Conservation (phyloP, 2,329 filamentous ascomycete species). For the Pseudocercospora vitis region DNA sequence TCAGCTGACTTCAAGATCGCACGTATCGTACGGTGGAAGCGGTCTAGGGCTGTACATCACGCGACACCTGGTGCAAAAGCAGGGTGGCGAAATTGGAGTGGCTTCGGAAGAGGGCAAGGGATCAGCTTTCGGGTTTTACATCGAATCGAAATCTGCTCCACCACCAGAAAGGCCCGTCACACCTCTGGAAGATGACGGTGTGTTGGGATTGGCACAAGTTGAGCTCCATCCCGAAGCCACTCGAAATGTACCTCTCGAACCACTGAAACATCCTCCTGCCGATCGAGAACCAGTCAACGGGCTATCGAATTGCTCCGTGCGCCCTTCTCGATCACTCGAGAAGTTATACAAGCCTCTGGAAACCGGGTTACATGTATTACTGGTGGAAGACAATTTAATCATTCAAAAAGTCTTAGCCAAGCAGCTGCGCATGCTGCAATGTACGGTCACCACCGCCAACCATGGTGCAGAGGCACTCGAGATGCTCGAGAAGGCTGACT, state of each 20-base stretch:
- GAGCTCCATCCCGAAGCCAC: background rate
- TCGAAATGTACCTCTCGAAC: too few species aligned
- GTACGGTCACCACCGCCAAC: slow-evolving; percentile 27
- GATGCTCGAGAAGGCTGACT: slow-evolving; percentile 21
- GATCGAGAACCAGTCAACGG: too few species aligned
- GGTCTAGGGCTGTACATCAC: slow-evolving; percentile 71
- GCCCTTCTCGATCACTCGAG: too few species aligned
- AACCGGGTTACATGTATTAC: slow-evolving; percentile 12
- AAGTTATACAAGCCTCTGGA: background rate
- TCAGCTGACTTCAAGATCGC: slow-evolving; percentile 65
- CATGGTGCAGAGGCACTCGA: slow-evolving; percentile 30
- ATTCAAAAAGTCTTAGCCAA: slow-evolving; percentile 30
- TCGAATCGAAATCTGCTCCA: slow-evolving; percentile 45
- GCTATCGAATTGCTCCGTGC: too few species aligned
- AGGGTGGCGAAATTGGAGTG: slow-evolving; percentile 68
- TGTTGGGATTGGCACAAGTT: too few species aligned
- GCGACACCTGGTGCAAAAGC: slow-evolving; percentile 65
- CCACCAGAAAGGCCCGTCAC: background rate
- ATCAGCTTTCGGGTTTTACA: slow-evolving; percentile 67
- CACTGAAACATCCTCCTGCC: background rate
- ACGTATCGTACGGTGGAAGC: slow-evolving; percentile 69
- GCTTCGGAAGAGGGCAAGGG: slow-evolving; percentile 58
- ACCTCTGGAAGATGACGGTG: background rate
- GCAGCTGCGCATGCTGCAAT: slow-evolving; percentile 25
- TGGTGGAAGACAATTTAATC: slow-evolving; percentile 32